Conservation (phyloP, 176 grass and related monocot genomes). For the Dactylis glomerata region DNA sequence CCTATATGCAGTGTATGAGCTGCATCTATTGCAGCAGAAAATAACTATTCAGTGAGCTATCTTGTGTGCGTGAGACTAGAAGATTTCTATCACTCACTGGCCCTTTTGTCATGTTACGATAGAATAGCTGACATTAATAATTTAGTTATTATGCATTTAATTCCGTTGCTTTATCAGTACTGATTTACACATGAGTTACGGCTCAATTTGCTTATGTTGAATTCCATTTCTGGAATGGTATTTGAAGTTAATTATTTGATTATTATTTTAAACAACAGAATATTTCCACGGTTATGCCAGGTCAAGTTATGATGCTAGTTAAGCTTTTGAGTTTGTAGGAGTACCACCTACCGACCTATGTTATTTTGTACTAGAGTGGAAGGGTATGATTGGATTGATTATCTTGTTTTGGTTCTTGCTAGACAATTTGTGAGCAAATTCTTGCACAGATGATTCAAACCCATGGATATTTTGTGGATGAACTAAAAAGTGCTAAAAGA, state of each 20-base stretch:
- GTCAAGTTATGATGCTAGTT: neutral
- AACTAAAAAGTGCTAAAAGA: neutral
- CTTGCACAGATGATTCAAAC: neutral
- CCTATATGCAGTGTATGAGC: no score
- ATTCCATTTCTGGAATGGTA: neutral
- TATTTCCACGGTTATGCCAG: neutral
- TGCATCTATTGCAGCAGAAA: no score
- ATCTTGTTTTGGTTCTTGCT: neutral
- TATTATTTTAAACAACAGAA: neutral
- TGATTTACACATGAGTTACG: neutral
- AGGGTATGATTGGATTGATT: neutral
- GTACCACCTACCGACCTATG: neutral
- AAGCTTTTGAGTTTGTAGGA: neutral
- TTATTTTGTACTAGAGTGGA: neutral
- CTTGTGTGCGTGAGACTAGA: no score
- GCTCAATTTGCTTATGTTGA: neutral
- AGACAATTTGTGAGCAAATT: neutral
- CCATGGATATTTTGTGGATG: neutral
- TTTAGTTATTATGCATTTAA: neutral
- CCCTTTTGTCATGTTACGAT: neutral
- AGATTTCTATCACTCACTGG: no score
- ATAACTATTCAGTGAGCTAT: no score
- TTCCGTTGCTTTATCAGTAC: neutral
- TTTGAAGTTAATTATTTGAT: neutral
- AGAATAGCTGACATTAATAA: neutral